Evolutionary conservation across 2,329 filamentous ascomycete species (phyloP).

Genomic region (Trichophyton mentagrophytes): DNA sequence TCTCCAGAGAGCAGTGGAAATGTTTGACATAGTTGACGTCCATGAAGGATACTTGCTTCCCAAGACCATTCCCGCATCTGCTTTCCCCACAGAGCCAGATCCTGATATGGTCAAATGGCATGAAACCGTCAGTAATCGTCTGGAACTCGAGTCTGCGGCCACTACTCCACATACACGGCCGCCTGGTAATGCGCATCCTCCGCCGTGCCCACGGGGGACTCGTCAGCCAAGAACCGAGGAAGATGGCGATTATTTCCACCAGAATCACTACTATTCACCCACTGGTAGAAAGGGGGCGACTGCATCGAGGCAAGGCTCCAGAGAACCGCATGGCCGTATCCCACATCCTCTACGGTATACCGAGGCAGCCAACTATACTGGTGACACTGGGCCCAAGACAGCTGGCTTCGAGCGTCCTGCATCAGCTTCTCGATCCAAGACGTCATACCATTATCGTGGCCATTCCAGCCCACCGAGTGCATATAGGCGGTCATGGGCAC

Average conservation of each 20-base stretch:
- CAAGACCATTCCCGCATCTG: slow-evolving; percentile 51
- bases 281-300: background rate
- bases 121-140: slow-evolving; percentile 55
- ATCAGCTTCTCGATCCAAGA: background rate
- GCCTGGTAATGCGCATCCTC: background rate
- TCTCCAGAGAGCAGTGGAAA: slow-evolving; percentile 63
- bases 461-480: background rate
- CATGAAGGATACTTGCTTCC: slow-evolving; percentile 47
- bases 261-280: background rate
- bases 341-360: background rate
- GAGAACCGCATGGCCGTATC: background rate
- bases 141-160: slow-evolving; percentile 47
- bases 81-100: slow-evolving; percentile 62
- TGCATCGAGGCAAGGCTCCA: background rate
- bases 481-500: background rate
- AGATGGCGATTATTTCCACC: background rate
- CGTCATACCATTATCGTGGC: background rate
- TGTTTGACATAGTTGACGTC: slow-evolving; percentile 64
- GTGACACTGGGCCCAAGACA: background rate
- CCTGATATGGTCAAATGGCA: slow-evolving; percentile 79
- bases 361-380: background rate
- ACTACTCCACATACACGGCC: background rate
- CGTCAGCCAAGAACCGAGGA: background rate
- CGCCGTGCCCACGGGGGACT: background rate
- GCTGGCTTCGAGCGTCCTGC: background rate